Evolutionary conservation across 371 early-diverging fungal genomes (phyloP).

Genomic region (Funneliformis caledonium): DNA sequence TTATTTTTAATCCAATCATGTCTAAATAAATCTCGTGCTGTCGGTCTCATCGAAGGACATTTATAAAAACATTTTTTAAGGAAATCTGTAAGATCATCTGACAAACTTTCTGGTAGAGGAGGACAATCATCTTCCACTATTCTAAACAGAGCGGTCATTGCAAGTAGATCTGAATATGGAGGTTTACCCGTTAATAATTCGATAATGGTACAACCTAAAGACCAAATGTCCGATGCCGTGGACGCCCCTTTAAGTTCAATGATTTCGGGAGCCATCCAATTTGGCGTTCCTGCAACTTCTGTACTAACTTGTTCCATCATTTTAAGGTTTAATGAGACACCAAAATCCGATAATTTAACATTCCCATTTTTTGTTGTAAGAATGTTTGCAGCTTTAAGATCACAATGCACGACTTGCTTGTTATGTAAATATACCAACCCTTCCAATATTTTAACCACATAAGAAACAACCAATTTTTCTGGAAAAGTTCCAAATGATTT

Average conservation of each 20-base stretch:
- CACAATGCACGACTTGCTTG: slow-evolving; percentile 90
- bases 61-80: slow-evolving; percentile 82
- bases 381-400: slow-evolving; percentile 96
- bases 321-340: slow-evolving; percentile 85
- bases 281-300: slow-evolving; percentile 89
- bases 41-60: slow-evolving; percentile 70
- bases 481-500: slow-evolving; percentile 93
- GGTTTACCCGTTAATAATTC: slow-evolving; percentile 89
- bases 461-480: slow-evolving; percentile 90
- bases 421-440: slow-evolving; percentile 92
- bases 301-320: slow-evolving; percentile 56
- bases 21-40: slow-evolving; percentile 66
- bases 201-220: slow-evolving; percentile 83
- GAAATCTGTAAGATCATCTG: slow-evolving; percentile 76
- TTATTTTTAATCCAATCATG: slow-evolving; percentile 71
- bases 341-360: slow-evolving; percentile 96
- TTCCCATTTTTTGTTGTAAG: slow-evolving; percentile 92
- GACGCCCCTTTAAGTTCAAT: slow-evolving; percentile 83
- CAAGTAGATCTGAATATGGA: slow-evolving; percentile 78
- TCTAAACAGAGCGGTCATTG: slow-evolving; percentile 88
- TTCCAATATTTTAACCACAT: slow-evolving; percentile 87
- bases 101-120: slow-evolving; percentile 84
- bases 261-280: slow-evolving; percentile 99
- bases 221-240: slow-evolving; percentile 89
- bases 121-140: slow-evolving; percentile 90